Percentiles rank a stretch among this genome's conserved stretches.
phyloP scores from a whole-genome alignment of 2,329 filamentous ascomycete species.

The Fusarium sp. region DNA sequence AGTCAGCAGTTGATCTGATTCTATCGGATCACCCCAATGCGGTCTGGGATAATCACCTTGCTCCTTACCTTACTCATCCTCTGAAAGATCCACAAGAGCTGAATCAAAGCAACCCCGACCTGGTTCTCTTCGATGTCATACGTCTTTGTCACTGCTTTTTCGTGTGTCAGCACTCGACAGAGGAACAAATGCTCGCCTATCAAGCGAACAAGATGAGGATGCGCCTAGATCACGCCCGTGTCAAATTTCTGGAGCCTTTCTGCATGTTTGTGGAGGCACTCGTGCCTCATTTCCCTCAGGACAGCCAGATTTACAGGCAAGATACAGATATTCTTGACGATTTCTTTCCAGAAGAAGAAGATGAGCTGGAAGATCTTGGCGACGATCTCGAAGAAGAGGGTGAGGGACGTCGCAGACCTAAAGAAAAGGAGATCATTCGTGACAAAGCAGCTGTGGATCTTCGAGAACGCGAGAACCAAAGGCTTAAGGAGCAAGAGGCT shows the following conservation, averaged over 20 bases:
- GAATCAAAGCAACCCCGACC: slow-evolving; percentile 6
- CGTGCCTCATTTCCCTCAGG: slow-evolving; percentile 46
- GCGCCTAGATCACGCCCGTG: slow-evolving; percentile 17
- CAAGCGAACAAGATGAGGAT: slow-evolving; percentile 27
- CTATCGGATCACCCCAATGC: slow-evolving; percentile 23
- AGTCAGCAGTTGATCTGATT: slow-evolving; percentile 40
- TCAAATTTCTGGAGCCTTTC: slow-evolving; percentile 37
- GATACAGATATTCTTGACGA: slow-evolving; percentile 36
- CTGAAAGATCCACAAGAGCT: slow-evolving; percentile 20
- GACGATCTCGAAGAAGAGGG: slow-evolving; percentile 30
- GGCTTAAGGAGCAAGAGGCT: slow-evolving; percentile 64
- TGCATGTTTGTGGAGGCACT: slow-evolving; percentile 44
- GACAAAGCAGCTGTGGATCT: slow-evolving; percentile 58
- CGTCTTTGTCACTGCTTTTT: slow-evolving; percentile 48
- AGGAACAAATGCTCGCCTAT: slow-evolving; percentile 36
- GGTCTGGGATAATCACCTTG: slow-evolving; percentile 33
- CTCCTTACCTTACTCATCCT: slow-evolving; percentile 33
- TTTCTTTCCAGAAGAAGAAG: slow-evolving; percentile 12
- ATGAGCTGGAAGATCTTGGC: slow-evolving; percentile 12
- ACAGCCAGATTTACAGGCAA: slow-evolving; percentile 48
- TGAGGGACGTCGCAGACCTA: slow-evolving; percentile 40
- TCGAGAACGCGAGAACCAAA: slow-evolving; percentile 65
- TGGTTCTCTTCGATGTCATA: slow-evolving; percentile 46
- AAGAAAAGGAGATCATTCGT: slow-evolving; percentile 51
- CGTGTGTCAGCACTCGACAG: slow-evolving; percentile 38